These are phyloP conservation scores for Cercospora sp. DNA, from an alignment of 2,329 filamentous ascomycete species.

Conservation along the genomic window DNA sequence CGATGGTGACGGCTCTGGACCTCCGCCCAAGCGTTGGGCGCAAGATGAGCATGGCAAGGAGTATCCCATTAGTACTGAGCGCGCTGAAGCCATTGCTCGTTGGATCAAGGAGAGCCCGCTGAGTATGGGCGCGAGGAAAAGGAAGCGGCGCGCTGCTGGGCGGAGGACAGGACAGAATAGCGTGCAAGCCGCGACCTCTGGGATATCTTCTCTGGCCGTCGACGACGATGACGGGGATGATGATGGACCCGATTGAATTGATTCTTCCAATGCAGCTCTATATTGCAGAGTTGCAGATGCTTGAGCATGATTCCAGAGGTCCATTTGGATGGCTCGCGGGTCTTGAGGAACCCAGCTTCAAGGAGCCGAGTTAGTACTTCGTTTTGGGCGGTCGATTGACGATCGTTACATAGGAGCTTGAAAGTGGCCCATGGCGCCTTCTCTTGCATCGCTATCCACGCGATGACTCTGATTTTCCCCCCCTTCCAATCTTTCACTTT, in stretches of 20 bases:
- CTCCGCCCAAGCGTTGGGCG: conserved; percentile 59
- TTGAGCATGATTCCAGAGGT: not conserved
- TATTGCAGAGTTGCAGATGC: not conserved
- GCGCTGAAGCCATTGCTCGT: conserved; percentile 65
- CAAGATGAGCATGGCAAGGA: conserved; percentile 67
- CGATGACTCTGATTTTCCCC: not conserved
- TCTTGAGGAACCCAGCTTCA: not conserved
- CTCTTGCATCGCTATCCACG: not conserved
- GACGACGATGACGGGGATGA: conserved; percentile 26
- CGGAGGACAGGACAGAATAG: conserved; percentile 33
- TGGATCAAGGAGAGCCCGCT: conserved; percentile 63
- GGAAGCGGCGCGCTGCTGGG: conserved; percentile 39
- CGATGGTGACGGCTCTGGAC: conserved; percentile 15
- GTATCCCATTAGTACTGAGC: conserved; percentile 68
- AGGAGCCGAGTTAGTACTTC: not conserved
- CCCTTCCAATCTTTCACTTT: not conserved
- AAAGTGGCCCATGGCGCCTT: not conserved
- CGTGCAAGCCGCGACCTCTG: conserved; percentile 21
- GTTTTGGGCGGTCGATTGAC: not conserved
- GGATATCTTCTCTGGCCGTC: conserved; percentile 19
- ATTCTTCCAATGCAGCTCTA: not conserved
- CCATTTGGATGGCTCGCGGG: not conserved
- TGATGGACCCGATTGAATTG: conserved; percentile 28
- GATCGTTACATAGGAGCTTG: not conserved
- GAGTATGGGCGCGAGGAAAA: conserved; percentile 40